Base-by-base conservation (phyloP, 257 asterid genomes). In the Fraxinus cuspidata region DNA sequence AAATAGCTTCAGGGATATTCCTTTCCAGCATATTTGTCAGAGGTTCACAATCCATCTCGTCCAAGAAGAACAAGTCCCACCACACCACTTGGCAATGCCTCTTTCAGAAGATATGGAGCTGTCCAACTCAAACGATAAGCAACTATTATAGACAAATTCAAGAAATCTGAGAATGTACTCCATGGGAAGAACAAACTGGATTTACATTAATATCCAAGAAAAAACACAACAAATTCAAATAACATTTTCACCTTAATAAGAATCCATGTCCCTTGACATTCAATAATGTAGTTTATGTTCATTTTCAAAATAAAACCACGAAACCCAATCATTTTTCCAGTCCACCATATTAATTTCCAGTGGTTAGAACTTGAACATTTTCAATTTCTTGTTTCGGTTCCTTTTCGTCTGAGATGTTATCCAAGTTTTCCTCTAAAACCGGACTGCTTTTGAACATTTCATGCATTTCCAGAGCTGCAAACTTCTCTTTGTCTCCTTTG, bases 401-500 rank as follows among this genome's bases (percentile, higher is more conserved):
- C 82, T 89, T 84, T 69, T 74, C 86, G 23, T 77, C 89, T 25
- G 92, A 86, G 40, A 78, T 63, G 64, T 79, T 80, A 49, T 87
- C 89, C 37, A 84, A 77, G 38, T 90, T 87, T 58, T 88, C 92
- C 53, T 89, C 93, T 9, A 77, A 86, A 72, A 83, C 86, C 0
- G 85, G 84, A 78, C 81, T 63, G 72, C 60, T 76, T 81, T 83
- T 82, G 83, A 94, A 94, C 87, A 94, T 81, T 72, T 94, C 98
- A 23, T 91, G 89, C 25, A 83, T 92, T 80, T 92, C 96, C 65
- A 94, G 63, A 47, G 84, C 92, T 64, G 66, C 85, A 72, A 87
- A 80, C 85, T 94, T 94, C 81, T 90, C 97, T 77, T 70, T 88
- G 38, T 87, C 89, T 38, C 97, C 98, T 85, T 85, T 94, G 65